Conservation (phyloP, 1,284 basidiomycete species). For the Malassezia slooffiae region DNA sequence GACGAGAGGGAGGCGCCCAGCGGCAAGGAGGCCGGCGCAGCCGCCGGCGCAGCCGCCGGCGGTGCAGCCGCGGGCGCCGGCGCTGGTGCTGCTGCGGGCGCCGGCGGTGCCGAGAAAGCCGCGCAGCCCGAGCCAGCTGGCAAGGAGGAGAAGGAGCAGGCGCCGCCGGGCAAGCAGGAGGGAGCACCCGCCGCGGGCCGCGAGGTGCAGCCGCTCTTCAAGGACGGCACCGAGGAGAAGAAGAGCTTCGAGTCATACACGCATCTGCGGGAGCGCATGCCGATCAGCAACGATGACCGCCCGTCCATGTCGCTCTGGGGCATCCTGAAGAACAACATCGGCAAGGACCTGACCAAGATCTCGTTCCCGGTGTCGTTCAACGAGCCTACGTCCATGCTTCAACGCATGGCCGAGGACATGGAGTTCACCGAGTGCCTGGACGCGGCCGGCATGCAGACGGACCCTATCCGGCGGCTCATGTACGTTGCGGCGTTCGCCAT, state of each 20-base stretch:
- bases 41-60: background rate
- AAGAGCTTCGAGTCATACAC: slow-evolving; percentile 53
- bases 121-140: too few relatives aligned
- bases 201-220: too few relatives aligned
- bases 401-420: slow-evolving; percentile 53
- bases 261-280: slow-evolving; percentile 57
- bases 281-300: slow-evolving; percentile 65
- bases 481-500: slow-evolving; percentile 95
- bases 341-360: slow-evolving; percentile 93
- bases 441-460: slow-evolving; percentile 64
- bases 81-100: background rate
- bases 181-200: too few relatives aligned
- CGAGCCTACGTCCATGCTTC: slow-evolving; percentile 65
- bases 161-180: too few relatives aligned
- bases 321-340: slow-evolving; percentile 88
- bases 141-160: background rate
- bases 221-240: background rate
- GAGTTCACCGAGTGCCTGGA: slow-evolving; percentile 53
- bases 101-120: background rate
- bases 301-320: slow-evolving; percentile 88
- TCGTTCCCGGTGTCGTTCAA: slow-evolving; percentile 94
- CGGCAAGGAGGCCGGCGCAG: slow-evolving; percentile 7
- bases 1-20: background rate
- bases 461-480: slow-evolving; percentile 72
- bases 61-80: background rate